These are phyloP conservation scores for Ambispora gerdemannii DNA, from an alignment of 192 early-diverging fungal genomes.

Conservation along the genomic window DNA sequence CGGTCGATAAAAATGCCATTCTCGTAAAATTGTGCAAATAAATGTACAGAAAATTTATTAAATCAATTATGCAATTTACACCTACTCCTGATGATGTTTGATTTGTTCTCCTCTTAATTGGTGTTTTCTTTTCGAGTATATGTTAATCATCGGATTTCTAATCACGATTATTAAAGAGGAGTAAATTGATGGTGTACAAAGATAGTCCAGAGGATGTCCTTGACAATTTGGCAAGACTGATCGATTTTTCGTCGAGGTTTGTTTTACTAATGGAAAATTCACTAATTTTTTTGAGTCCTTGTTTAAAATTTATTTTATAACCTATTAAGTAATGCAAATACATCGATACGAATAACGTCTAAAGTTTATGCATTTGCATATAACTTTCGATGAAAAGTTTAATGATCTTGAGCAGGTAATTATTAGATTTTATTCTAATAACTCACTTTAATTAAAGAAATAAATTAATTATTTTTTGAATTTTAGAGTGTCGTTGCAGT, in stretches of 20 bases:
- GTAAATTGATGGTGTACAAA: constrained; percentile 69
- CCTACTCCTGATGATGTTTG: constrained; percentile 70
- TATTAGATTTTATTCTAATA: too few relatives aligned
- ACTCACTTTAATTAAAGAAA: too few relatives aligned
- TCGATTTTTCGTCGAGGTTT: constrained; percentile 65
- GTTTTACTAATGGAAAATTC: background rate
- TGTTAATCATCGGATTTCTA: too few relatives aligned
- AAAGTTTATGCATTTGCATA: constrained; percentile 62
- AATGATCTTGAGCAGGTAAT: constrained; percentile 61
- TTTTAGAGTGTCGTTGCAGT: constrained; percentile 57
- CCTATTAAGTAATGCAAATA: constrained; percentile 70
- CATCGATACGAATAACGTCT: constrained; percentile 74
- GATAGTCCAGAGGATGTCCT: constrained; percentile 61
- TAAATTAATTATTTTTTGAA: too few relatives aligned
- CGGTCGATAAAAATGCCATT: constrained; percentile 56
- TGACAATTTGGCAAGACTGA: constrained; percentile 65
- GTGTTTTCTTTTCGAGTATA: too few relatives aligned
- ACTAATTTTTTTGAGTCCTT: too few relatives aligned
- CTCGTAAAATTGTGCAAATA: constrained; percentile 57
- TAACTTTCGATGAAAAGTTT: constrained; percentile 64
- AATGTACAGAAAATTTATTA: constrained; percentile 66
- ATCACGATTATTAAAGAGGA: too few relatives aligned
- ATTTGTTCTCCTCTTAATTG: too few relatives aligned
- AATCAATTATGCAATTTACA: constrained; percentile 64
- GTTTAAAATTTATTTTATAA: background rate